phyloP scores from a whole-genome alignment of 2,329 filamentous ascomycete genomes.

The Leptodontidium sp. region DNA sequence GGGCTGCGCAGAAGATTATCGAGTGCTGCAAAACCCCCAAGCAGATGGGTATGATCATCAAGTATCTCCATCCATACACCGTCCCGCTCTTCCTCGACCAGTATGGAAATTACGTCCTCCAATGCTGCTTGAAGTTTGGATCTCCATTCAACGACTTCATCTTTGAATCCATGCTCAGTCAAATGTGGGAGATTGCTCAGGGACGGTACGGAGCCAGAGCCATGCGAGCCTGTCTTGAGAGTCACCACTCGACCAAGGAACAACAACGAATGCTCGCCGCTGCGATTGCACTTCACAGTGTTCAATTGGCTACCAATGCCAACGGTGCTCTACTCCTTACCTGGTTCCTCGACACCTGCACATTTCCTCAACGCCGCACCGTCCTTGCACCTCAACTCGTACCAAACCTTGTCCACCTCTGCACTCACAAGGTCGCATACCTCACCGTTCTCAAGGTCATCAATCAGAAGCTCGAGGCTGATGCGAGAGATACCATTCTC shows the following conservation, averaged over 20 bases:
- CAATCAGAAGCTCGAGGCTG: constrained; percentile 94
- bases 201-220: constrained; percentile 94
- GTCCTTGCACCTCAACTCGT: constrained; percentile 92
- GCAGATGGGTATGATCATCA: constrained; percentile 86
- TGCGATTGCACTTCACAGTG: constrained; percentile 94
- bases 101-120: constrained; percentile 97
- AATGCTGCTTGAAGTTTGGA: constrained; percentile 93
- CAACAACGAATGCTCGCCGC: constrained; percentile 96
- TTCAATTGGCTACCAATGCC: constrained; percentile 93
- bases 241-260: constrained; percentile 92
- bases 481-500: constrained; percentile 88
- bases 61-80: constrained; percentile 84
- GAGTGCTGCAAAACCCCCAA: constrained; percentile 57
- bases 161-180: constrained; percentile 94
- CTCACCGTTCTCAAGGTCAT: constrained; percentile 97
- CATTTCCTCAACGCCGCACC: constrained; percentile 88
- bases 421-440: constrained; percentile 98
- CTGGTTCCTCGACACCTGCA: constrained; percentile 98
- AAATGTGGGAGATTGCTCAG: constrained; percentile 92
- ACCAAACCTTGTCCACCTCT: constrained; percentile 91
- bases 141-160: constrained; percentile 93
- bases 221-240: constrained; percentile 96
- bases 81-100: constrained; percentile 95
- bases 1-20: constrained; percentile 99
- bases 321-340: constrained; percentile 94